Percentiles rank a stretch among this genome's conserved stretches.
These are phyloP conservation scores for Typha latifolia DNA, from an alignment of 176 grass and related monocot species.

Conservation along the genomic window DNA sequence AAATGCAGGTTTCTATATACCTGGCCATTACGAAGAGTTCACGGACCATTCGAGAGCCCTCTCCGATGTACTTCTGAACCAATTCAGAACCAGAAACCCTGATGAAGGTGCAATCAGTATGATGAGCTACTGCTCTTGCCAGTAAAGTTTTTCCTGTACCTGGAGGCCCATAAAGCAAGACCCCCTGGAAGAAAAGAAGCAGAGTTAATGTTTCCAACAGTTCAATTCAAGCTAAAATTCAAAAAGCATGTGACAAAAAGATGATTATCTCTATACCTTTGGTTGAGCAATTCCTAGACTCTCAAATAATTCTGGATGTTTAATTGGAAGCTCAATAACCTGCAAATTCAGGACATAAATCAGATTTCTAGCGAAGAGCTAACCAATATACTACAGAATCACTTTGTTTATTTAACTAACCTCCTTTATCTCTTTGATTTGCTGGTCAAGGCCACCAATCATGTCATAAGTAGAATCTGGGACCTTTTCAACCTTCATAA, in stretches of 20 bases:
- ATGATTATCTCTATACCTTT: constrained; percentile 40
- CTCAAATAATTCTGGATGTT: constrained; percentile 95
- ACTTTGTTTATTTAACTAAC: constrained; percentile 28
- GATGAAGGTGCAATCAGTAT: constrained; percentile 98
- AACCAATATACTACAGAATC: not conserved
- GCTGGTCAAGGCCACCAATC: constrained; percentile 99
- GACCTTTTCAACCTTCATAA: constrained; percentile 99
- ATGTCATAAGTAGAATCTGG: constrained; percentile 99
- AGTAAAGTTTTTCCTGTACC: constrained; percentile 92
- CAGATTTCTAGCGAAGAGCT: not conserved
- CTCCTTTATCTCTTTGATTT: constrained; percentile 99
- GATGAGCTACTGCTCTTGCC: constrained; percentile 95
- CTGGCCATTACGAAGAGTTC: constrained; percentile 99
- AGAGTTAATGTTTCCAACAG: not conserved
- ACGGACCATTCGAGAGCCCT: constrained; percentile 93
- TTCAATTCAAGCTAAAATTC: not conserved
- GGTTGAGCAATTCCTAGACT: constrained; percentile 98
- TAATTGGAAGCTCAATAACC: constrained; percentile 99
- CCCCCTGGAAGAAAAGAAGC: constrained; percentile 52
- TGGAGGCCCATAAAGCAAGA: constrained; percentile 95
- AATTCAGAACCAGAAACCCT: constrained; percentile 97
- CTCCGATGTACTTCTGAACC: constrained; percentile 99
- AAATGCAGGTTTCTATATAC: constrained; percentile 22
- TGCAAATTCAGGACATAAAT: constrained; percentile 29
- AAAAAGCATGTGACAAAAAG: not conserved